phyloP scores from a whole-genome alignment of 805 yeast genomes.

The Nakazawaea wyomingensis region DNA sequence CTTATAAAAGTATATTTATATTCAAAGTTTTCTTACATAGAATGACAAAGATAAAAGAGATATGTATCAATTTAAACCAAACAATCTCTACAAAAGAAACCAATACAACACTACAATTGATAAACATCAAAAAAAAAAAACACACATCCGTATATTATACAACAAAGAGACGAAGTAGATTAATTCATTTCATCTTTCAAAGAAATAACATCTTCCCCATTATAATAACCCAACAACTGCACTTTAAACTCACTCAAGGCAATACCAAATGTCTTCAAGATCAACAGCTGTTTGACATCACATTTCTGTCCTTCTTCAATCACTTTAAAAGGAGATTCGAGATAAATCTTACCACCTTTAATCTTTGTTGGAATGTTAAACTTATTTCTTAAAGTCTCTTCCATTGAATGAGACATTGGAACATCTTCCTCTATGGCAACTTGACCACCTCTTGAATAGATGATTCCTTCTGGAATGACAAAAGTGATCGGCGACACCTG shows the following conservation, averaged over 20 bases:
- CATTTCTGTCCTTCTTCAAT: conserved; percentile 75
- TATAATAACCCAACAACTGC: conserved; percentile 69
- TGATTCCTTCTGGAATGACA: conserved; percentile 82
- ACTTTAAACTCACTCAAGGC: conserved; percentile 92
- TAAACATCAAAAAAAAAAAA: no score
- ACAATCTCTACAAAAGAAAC: no score
- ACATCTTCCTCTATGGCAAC: conserved; percentile 87
- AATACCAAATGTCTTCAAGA: conserved; percentile 91
- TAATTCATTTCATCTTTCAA: no score
- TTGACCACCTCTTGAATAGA: conserved; percentile 95
- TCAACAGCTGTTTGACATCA: conserved; percentile 86
- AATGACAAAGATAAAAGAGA: no score
- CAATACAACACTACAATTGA: no score
- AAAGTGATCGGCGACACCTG: conserved; percentile 78
- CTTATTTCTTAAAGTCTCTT: conserved; percentile 84
- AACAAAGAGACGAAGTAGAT: no score
- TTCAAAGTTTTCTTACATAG: no score
- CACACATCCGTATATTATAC: no score
- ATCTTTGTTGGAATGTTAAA: conserved; percentile 89
- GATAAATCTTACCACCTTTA: conserved; percentile 78
- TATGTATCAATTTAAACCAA: no score
- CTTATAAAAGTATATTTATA: no score
- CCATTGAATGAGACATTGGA: conserved; percentile 94
- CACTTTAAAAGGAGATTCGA: conserved; percentile 73
- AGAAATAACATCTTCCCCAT: conserved; percentile 41